Evolutionary conservation across 257 asterid species (phyloP).

Genomic region (Penstemon eatonii): DNA sequence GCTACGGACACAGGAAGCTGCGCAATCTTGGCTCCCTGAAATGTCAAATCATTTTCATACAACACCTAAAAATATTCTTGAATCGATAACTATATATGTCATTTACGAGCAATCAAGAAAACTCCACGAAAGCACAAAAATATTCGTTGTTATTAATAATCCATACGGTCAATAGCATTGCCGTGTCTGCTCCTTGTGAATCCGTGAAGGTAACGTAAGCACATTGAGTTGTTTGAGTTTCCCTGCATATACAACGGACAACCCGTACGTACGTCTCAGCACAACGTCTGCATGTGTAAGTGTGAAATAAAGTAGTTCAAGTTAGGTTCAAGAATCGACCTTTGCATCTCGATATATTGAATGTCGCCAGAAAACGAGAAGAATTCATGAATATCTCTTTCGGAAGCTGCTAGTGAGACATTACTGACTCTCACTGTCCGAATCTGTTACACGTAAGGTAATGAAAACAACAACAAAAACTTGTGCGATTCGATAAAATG

Average conservation of each 20-base stretch:
- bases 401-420: conserved; percentile 38
- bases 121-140: neutral
- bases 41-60: conserved; percentile 1
- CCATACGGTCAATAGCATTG: conserved; percentile 55
- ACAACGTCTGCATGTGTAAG: too few species aligned
- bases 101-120: neutral
- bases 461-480: too few species aligned
- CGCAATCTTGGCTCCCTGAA: conserved; percentile 52
- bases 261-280: neutral
- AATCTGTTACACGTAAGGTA: neutral
- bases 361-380: conserved; percentile 90
- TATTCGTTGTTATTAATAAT: neutral
- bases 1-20: conserved; percentile 36
- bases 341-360: conserved; percentile 71
- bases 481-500: too few species aligned
- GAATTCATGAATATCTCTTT: conserved; percentile 87
- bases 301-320: neutral
- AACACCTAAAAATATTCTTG: neutral
- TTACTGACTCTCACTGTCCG: neutral
- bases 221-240: conserved; percentile 37
- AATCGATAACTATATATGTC: neutral
- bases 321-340: conserved; percentile 32
- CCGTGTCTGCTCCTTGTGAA: conserved; percentile 58
- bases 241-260: conserved; percentile 29
- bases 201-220: conserved; percentile 45